phyloP scores from a whole-genome alignment of 495 filamentous ascomycete genomes.

The Friedmanniomyces simplex region DNA sequence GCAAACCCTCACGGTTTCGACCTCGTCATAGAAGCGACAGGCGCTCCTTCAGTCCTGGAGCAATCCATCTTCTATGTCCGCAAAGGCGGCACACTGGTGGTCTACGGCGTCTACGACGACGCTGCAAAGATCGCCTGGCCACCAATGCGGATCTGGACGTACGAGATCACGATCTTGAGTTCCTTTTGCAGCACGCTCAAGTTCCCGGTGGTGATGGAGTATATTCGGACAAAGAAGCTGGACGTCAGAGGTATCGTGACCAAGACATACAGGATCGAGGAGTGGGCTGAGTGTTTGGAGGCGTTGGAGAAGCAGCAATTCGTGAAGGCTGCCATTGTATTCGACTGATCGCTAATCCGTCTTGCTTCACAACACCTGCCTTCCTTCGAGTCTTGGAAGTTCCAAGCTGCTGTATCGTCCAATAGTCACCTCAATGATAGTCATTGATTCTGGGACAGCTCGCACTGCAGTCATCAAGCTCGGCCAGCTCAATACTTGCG shows the following conservation, averaged over 20 bases:
- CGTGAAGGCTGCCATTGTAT: conserved; percentile 62
- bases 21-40: conserved; percentile 55
- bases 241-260: conserved; percentile 8
- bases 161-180: conserved; percentile 61
- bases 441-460: too few relatives aligned
- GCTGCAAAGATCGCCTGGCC: conserved; percentile 8
- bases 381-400: neutral
- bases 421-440: too few relatives aligned
- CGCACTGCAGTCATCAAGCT: too few relatives aligned
- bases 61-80: conserved; percentile 60
- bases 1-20: conserved; percentile 60
- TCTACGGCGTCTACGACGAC: conserved; percentile 57
- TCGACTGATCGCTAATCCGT: conserved; percentile 35
- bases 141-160: conserved; percentile 50
- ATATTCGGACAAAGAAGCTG: conserved; percentile 9
- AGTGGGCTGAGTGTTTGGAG: conserved; percentile 9
- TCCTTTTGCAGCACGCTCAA: conserved; percentile 46
- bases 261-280: conserved; percentile 8
- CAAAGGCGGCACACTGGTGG: conserved; percentile 57
- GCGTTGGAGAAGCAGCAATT: conserved; percentile 48
- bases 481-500: too few relatives aligned
- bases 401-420: neutral
- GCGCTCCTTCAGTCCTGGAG: conserved; percentile 56
- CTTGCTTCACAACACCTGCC: neutral
- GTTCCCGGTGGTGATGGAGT: conserved; percentile 5